A percentile compares a stretch with the other conserved stretches of the same genome.
phyloP scores from a whole-genome alignment of 805 yeast species.

The Yarrowia yakushimensis region DNA sequence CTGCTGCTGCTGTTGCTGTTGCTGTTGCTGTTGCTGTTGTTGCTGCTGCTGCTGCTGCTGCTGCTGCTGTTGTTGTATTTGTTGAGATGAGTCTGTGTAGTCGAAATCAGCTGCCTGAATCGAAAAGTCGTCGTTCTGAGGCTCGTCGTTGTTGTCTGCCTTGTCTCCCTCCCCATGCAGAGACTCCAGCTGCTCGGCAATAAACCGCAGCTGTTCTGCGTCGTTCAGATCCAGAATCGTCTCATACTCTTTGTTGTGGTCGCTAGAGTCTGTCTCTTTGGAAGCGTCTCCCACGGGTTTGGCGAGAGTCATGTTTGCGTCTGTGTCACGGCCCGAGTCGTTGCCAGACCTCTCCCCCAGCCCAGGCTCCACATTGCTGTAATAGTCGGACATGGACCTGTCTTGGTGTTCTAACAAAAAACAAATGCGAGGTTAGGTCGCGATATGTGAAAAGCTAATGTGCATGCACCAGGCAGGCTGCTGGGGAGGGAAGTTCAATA shows the following conservation, averaged over 20 bases:
- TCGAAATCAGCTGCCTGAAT: not conserved
- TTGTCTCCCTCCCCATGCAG: constrained; percentile 24
- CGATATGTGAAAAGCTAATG: not conserved
- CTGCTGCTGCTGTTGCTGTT: not conserved
- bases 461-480: not conserved
- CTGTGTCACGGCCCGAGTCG: not conserved
- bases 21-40: not conserved
- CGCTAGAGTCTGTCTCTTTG: not conserved
- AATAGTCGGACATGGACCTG: constrained; percentile 13
- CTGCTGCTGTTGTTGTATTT: not conserved
- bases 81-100: not conserved
- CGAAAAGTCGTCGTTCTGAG: not conserved
- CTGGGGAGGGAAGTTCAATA: not conserved
- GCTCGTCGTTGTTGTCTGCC: not conserved
- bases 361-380: constrained; percentile 14
- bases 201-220: constrained; percentile 34
- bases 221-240: constrained; percentile 31
- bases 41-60: not conserved
- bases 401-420: not conserved
- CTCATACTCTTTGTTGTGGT: constrained; percentile 17
- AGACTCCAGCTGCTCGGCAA: constrained; percentile 33
- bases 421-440: not conserved
- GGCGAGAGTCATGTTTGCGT: not conserved
- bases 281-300: not conserved
- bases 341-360: not conserved